These are phyloP conservation scores for Penicillium paxilli DNA, from an alignment of 495 filamentous ascomycete genomes.

Conservation along the genomic window DNA sequence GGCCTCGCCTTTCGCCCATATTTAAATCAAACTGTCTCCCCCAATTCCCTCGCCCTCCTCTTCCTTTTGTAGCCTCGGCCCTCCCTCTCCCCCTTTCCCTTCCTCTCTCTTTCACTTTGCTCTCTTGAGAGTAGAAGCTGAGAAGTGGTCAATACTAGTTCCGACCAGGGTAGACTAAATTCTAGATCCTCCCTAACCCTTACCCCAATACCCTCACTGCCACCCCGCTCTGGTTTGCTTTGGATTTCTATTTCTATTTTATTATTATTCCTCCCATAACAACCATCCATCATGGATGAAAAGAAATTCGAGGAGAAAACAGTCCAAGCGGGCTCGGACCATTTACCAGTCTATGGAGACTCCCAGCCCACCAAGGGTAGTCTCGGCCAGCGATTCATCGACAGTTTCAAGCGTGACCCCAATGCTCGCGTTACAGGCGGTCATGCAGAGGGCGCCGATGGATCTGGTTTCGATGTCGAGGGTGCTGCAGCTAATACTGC, in stretches of 20 bases:
- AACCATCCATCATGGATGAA: constrained; percentile 35
- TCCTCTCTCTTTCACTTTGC: background rate
- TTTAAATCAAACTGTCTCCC: constrained; percentile 3
- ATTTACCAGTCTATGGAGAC: constrained; percentile 42
- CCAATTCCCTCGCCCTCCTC: background rate
- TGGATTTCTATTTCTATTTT: no score
- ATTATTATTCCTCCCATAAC: no score
- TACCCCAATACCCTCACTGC: no score
- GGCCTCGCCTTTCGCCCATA: background rate
- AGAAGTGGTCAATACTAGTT: background rate
- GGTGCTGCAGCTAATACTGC: constrained; percentile 74
- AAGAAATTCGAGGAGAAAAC: constrained; percentile 32
- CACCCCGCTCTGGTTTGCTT: no score
- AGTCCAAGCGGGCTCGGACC: constrained; percentile 23
- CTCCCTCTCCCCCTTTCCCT: background rate
- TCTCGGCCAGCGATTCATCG: constrained; percentile 54
- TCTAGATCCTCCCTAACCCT: no score
- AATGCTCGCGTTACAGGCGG: constrained; percentile 59
- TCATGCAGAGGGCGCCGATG: constrained; percentile 53
- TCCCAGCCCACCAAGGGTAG: constrained; percentile 26
- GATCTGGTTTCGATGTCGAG: constrained; percentile 71
- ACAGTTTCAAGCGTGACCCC: constrained; percentile 84
- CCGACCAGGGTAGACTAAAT: background rate
- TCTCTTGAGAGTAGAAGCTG: background rate
- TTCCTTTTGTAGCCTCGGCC: background rate